These are phyloP conservation scores for Pythium phragmitis DNA, from an alignment of 352 stramenopile species.

Conservation along the genomic window DNA sequence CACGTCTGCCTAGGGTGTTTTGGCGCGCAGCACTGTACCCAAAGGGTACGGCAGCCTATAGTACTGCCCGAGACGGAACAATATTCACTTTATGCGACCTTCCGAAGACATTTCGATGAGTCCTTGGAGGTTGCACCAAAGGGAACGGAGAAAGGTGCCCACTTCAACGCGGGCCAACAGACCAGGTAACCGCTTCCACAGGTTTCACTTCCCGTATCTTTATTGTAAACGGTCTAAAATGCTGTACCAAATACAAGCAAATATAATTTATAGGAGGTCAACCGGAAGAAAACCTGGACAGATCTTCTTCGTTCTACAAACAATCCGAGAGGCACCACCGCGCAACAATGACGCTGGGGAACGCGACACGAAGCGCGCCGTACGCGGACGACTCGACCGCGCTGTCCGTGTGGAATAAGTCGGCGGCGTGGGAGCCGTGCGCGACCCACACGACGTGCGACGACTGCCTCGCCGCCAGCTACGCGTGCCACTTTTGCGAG, in stretches of 20 bases:
- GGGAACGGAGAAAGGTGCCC: not conserved
- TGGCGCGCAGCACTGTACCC: slow-evolving; percentile 14
- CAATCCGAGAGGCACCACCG: not conserved
- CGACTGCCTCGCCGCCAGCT: slow-evolving; percentile 34
- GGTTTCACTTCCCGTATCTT: not conserved
- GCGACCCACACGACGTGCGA: slow-evolving; percentile 12
- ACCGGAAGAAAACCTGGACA: not conserved
- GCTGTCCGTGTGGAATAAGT: slow-evolving; percentile 16
- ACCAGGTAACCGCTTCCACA: slow-evolving; percentile 13
- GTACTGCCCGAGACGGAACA: slow-evolving; percentile 20
- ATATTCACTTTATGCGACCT: slow-evolving; percentile 16
- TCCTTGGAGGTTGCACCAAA: slow-evolving; percentile 5
- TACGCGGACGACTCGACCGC: slow-evolving; percentile 5
- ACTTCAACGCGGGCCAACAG: slow-evolving; percentile 19
- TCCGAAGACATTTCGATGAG: slow-evolving; percentile 3
- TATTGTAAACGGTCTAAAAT: not conserved
- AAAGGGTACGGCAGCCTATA: not conserved
- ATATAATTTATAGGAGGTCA: not conserved
- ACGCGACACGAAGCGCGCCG: slow-evolving; percentile 4
- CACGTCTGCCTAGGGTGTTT: slow-evolving; percentile 4
- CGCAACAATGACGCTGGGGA: slow-evolving; percentile 5
- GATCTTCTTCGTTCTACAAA: not conserved
- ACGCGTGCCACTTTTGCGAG: slow-evolving; percentile 81
- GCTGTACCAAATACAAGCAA: not conserved
- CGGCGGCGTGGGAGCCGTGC: slow-evolving; percentile 39